Evolutionary conservation across 169 alveolate species (phyloP).

Genomic region (Babesia bigemina): DNA sequence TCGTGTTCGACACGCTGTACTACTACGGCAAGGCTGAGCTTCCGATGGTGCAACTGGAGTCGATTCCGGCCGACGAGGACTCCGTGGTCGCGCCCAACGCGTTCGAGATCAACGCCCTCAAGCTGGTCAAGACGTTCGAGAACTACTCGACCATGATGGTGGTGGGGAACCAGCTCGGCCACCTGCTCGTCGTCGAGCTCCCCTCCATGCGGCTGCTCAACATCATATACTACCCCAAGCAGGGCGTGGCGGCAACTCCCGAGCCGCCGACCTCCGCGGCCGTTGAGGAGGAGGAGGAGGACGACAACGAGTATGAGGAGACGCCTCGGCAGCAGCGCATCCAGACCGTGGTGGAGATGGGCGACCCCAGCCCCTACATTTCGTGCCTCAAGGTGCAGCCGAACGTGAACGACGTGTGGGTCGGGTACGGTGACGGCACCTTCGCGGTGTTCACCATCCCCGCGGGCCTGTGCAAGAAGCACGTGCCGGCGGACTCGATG

Average conservation of each 20-base stretch:
- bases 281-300: not conserved
- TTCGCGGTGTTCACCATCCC: slow-evolving; percentile 55
- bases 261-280: slow-evolving; percentile 1
- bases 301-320: slow-evolving; percentile 36
- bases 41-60: not conserved
- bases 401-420: slow-evolving; percentile 61
- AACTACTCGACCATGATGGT: slow-evolving; percentile 31
- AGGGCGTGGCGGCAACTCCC: not conserved
- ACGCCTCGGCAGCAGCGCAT: slow-evolving; percentile 1
- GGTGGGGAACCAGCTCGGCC: slow-evolving; percentile 65
- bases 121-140: slow-evolving; percentile 51
- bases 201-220: slow-evolving; percentile 58
- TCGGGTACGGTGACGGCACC: slow-evolving; percentile 66
- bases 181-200: slow-evolving; percentile 45
- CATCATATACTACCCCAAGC: slow-evolving; percentile 42
- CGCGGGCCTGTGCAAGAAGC: slow-evolving; percentile 38
- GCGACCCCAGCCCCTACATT: slow-evolving; percentile 35
- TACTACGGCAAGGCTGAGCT: slow-evolving; percentile 17
- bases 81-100: slow-evolving; percentile 29
- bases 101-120: slow-evolving; percentile 52
- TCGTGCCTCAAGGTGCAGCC: slow-evolving; percentile 43
- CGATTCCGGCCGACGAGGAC: slow-evolving; percentile 23
- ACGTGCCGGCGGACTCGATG: slow-evolving; percentile 14
- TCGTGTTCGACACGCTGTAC: slow-evolving; percentile 68
- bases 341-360: not conserved